Evolutionary conservation across 2,329 filamentous ascomycete species (phyloP).

Genomic region (Plenodomus tracheiphilus): DNA sequence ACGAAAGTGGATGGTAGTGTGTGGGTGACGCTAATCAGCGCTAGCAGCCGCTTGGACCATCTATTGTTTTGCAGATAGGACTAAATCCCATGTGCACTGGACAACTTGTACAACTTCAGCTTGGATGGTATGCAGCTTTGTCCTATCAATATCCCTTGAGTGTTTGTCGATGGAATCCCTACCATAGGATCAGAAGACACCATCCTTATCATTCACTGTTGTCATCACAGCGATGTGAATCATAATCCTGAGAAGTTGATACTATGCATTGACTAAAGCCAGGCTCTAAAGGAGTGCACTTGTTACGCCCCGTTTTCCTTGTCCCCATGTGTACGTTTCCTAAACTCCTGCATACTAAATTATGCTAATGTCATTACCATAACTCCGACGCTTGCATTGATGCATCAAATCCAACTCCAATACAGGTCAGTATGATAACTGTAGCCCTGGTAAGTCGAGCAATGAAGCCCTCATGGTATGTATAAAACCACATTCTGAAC

Average conservation of each 20-base stretch:
- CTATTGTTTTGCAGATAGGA: no score
- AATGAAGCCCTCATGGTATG: not conserved
- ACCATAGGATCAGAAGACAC: no score
- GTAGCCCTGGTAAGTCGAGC: not conserved
- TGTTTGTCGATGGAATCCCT: no score
- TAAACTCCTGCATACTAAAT: conserved; percentile 7
- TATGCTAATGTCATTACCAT: conserved; percentile 1
- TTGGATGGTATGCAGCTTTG: no score
- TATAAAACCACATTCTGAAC: not conserved
- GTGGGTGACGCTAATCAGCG: not conserved
- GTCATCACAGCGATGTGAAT: no score
- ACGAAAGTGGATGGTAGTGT: not conserved
- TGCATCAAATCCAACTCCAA: conserved; percentile 7
- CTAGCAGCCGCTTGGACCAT: not conserved
- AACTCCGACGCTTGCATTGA: conserved; percentile 5
- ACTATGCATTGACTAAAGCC: not conserved
- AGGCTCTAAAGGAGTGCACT: not conserved
- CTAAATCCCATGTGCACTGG: no score
- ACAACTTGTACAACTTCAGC: no score
- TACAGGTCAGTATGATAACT: not conserved
- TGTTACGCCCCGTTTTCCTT: not conserved
- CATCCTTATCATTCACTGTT: no score
- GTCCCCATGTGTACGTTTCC: conserved; percentile 3
- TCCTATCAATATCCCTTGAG: no score
- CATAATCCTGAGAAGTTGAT: not conserved